These are phyloP conservation scores for Phaffia australis DNA, from an alignment of 768 basidiomycete species.

Conservation along the genomic window DNA sequence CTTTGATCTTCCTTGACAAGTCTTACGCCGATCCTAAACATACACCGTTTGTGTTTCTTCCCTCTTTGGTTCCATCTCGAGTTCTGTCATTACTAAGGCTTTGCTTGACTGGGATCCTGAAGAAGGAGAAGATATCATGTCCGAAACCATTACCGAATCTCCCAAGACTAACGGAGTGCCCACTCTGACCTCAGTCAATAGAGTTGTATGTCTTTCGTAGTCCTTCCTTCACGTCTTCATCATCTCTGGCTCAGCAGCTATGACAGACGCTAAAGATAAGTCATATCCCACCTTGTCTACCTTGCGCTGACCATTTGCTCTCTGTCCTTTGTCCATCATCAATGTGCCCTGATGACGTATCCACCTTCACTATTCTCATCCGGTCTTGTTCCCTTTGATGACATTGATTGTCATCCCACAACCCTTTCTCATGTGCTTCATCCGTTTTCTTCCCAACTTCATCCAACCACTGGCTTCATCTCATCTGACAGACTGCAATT, in stretches of 20 bases:
- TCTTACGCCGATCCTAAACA: too few relatives aligned
- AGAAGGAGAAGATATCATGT: neutral
- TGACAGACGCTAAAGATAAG: neutral
- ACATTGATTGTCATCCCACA: too few relatives aligned
- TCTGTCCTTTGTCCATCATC: neutral
- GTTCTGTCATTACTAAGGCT: too few relatives aligned
- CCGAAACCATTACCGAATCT: constrained; percentile 3
- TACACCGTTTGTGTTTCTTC: too few relatives aligned
- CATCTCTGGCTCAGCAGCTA: neutral
- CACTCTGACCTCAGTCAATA: constrained; percentile 2
- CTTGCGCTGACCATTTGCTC: neutral
- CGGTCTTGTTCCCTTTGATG: neutral
- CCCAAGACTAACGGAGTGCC: constrained; percentile 2
- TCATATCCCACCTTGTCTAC: neutral
- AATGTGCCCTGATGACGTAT: too few relatives aligned
- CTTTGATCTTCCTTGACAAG: too few relatives aligned
- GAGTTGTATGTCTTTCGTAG: neutral
- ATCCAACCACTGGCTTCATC: too few relatives aligned
- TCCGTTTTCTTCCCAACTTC: neutral
- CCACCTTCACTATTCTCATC: neutral
- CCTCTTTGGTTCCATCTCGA: too few relatives aligned
- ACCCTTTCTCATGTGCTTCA: neutral
- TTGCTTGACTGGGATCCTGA: too few relatives aligned
- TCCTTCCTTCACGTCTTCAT: neutral
- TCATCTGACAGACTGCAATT: constrained; percentile 12